Evolutionary conservation across 768 basidiomycete genomes (phyloP), one percentile per base, ranked within the genome.

Genomic region (Xanthoconium stramineum): DNA sequence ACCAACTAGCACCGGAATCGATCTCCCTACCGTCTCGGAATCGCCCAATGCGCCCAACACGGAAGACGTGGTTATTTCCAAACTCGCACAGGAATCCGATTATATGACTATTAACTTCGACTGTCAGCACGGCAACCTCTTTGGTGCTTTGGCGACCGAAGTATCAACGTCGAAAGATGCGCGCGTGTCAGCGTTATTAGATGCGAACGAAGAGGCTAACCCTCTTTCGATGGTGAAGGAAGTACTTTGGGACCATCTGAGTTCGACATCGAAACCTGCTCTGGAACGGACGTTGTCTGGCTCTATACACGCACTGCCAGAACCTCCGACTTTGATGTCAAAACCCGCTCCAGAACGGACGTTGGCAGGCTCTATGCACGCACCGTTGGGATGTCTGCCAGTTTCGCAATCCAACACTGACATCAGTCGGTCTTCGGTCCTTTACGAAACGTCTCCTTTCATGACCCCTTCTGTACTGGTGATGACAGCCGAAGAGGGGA

Each of bases 301-400:
- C 1, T 67, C 65, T 11, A 61, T 64, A 1, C 60, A 65, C 15
- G 62, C 60, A 28, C 60, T 60, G 6, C n/a, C n/a, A n/a, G n/a
- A n/a, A n/a, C n/a, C n/a, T n/a, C n/a, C n/a, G n/a, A n/a, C n/a
- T n/a, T n/a, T n/a, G n/a, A n/a, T n/a, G 35, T 45, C 39, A 19
- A 52, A 46, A 28, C 42, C 32, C n/a, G 15, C 53, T 32, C 19
- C 33, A 3, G 53, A 56, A 36, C 60, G 60, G 6, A 55, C 50
- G 4, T 47, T 60, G 12, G 52, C 45, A 19, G 35, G 47, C 1
- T 67, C 65, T 11, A 61, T 65, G 1, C 60, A 65, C 15, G 62
- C 60, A 28, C 60, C 63, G 6, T n/a, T 46, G 15, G 32, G 47
- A 11, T n/a, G n/a, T 11, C 28, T 40, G 13, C 7, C 8, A 11